A percentile compares a stretch with the other conserved stretches of the same genome.
Evolutionary conservation across 306 rosid species (phyloP).

Genomic region (Cajanus cajan): DNA sequence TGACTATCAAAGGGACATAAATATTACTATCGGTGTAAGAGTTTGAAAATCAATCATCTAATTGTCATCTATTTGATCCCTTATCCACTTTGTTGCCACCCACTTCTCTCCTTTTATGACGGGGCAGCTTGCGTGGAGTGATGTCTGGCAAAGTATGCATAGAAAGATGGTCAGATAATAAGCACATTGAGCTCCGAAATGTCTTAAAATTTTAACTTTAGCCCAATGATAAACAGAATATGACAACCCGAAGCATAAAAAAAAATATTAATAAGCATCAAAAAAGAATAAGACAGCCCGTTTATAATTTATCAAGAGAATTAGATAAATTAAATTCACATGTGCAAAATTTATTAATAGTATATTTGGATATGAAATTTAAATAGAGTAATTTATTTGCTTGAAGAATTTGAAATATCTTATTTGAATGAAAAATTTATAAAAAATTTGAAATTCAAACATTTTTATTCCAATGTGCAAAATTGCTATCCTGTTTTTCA

Average conservation of each 20-base stretch:
- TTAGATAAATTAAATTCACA: background rate
- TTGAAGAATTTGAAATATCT: too few species aligned
- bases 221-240: background rate
- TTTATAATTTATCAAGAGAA: background rate
- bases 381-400: too few species aligned
- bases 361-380: too few species aligned
- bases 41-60: conserved; percentile 6
- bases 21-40: background rate
- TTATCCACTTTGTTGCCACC: conserved; percentile 93
- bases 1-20: conserved; percentile 6
- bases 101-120: conserved; percentile 86
- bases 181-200: background rate
- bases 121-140: conserved; percentile 91
- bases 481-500: too few species aligned
- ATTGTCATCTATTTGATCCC: conserved; percentile 56
- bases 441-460: too few species aligned
- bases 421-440: too few species aligned
- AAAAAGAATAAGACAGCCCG: background rate
- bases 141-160: conserved; percentile 58
- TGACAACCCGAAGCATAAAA: background rate
- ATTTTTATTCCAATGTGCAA: too few species aligned
- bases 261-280: too few species aligned
- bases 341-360: too few species aligned
- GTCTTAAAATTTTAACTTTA: background rate
- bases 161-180: conserved; percentile 1